Base-by-base conservation (phyloP, 2,329 filamentous ascomycete genomes). In the Aureobasidium sp. region DNA sequence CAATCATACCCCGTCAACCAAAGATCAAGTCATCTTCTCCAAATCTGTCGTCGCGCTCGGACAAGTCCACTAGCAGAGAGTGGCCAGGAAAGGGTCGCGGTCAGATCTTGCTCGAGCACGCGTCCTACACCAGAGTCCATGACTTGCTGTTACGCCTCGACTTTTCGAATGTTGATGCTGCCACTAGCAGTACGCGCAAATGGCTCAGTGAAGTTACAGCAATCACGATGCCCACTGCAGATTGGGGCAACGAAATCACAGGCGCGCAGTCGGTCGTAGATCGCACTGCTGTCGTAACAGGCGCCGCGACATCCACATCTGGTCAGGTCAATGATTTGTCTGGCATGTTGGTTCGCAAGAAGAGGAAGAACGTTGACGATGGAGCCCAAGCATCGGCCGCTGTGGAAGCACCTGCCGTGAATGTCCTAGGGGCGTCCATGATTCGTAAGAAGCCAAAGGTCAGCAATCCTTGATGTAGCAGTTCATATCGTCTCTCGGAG, bases 111-210 rank as follows among this genome's bases (percentile, higher is more conserved):
- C 79, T 91, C 3, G 80, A 83, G 14, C 83, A 87, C 24, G 76
- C 78, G 29, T 80, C 82, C 53, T 91, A 91, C 73, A 85, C 85
- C 65, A 82, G 87, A 12, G 82, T 85, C 9, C 79, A 84, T 22
- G 88, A 91, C 66, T 75, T 90, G 11, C 77, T 94, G 0, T 79
- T 92, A 5, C 84, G 87, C 62, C 81, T 91, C 0, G 88, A 91
- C 71, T 94, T 94, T 72, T 79, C 84, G 1, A 87, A 81, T 9
- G 73, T 85, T 3, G 81, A 83, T 12, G 82, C 87, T 52, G 85
- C 87, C 0, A 77, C 76, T 1, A 78, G 79, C 35, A 90, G 88
- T 68, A 90, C 89, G 2, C 76, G 74, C 57, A 83, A 87, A 59
- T 94, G 89, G 89, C 79, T 85, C 47, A 80, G 80, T 15, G 88